phyloP scores from a whole-genome alignment of 2,329 filamentous ascomycete genomes.

The Claviceps humidiphila region DNA sequence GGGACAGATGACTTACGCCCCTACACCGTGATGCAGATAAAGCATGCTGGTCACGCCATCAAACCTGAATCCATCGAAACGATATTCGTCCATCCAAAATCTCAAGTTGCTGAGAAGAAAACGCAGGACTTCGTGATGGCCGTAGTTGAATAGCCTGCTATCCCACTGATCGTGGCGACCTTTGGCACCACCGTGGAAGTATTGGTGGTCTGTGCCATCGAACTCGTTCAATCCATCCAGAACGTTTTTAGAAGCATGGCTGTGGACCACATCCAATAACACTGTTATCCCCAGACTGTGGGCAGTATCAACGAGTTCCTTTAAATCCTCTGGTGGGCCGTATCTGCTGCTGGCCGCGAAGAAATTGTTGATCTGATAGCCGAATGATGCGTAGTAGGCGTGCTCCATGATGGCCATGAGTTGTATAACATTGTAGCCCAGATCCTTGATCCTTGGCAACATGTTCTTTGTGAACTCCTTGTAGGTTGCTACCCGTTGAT shows the following conservation, averaged over 20 bases:
- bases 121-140: conserved; percentile 83
- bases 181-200: conserved; percentile 80
- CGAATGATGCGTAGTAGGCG: conserved; percentile 97
- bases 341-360: conserved; percentile 96
- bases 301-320: conserved; percentile 90
- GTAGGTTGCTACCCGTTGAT: conserved; percentile 80
- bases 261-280: conserved; percentile 90
- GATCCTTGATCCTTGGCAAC: conserved; percentile 74
- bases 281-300: conserved; percentile 85
- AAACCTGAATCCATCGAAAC: conserved; percentile 94
- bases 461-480: conserved; percentile 93
- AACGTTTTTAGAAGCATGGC: conserved; percentile 95
- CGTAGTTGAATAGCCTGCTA: conserved; percentile 94
- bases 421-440: conserved; percentile 96
- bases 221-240: conserved; percentile 92
- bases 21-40: conserved; percentile 89
- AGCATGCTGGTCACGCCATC: conserved; percentile 98
- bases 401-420: conserved; percentile 99
- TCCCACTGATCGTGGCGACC: conserved; percentile 92
- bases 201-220: conserved; percentile 86
- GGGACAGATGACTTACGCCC: conserved; percentile 52
- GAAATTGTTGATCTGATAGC: conserved; percentile 98
- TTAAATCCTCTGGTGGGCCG: conserved; percentile 84
- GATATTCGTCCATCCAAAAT: conserved; percentile 99
- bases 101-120: conserved; percentile 90